phyloP scores from a whole-genome alignment of 1,284 basidiomycete genomes.

The Moesziomyces globuligerus region DNA sequence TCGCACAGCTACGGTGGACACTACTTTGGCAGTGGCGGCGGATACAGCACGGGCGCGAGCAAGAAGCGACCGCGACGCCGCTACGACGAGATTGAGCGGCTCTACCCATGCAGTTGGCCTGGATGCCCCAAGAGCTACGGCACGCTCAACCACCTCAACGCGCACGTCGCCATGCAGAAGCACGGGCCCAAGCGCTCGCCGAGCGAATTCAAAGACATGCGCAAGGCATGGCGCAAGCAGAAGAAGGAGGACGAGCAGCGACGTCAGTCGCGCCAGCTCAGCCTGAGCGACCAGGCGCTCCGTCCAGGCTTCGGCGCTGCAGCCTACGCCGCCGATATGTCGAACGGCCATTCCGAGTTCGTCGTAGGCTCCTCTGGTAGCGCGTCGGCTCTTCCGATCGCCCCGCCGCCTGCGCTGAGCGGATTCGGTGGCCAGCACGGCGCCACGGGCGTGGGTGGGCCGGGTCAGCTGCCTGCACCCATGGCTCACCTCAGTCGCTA shows the following conservation, averaged over 20 bases:
- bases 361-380: constrained; percentile 5
- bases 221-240: constrained; percentile 91
- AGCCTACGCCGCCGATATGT: constrained; percentile 8
- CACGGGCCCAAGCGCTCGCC: constrained; percentile 85
- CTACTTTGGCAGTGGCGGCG: constrained; percentile 29
- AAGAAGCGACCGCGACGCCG: constrained; percentile 59
- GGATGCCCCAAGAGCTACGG: constrained; percentile 86
- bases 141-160: constrained; percentile 89
- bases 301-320: constrained; percentile 23
- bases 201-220: constrained; percentile 93
- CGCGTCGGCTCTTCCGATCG: constrained; percentile 21
- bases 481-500: constrained; percentile 33
- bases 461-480: constrained; percentile 16
- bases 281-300: constrained; percentile 13
- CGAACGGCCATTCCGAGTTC: constrained; percentile 1
- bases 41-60: constrained; percentile 24
- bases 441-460: constrained; percentile 6
- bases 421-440: constrained; percentile 16
- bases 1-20: constrained; percentile 28
- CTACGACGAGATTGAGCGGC: constrained; percentile 77
- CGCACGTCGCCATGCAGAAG: constrained; percentile 91
- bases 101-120: constrained; percentile 83
- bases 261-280: constrained; percentile 31
- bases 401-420: constrained; percentile 18
- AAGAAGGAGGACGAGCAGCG: constrained; percentile 78